phyloP scores from a whole-genome alignment of 495 filamentous ascomycete genomes.

The Trichoderma parareesei region DNA sequence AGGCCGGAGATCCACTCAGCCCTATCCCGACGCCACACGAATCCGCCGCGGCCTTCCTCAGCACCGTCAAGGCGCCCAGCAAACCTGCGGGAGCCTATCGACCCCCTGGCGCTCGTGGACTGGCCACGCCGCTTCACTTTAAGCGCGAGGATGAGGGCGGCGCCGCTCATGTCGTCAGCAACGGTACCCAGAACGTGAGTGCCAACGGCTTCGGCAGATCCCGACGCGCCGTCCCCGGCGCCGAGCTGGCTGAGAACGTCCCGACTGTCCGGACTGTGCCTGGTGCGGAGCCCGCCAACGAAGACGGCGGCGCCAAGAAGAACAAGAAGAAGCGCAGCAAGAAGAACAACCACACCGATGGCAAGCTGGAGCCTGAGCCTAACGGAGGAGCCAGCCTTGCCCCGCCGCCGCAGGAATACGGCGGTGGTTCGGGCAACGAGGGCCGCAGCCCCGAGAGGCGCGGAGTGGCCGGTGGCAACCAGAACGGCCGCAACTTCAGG shows the following conservation, averaged over 20 bases:
- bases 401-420: slow-evolving; percentile 32
- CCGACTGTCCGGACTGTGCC: slow-evolving; percentile 50
- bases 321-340: slow-evolving; percentile 98
- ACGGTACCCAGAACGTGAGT: slow-evolving; percentile 58
- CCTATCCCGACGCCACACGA: slow-evolving; percentile 73
- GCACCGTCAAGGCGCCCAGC: slow-evolving; percentile 79
- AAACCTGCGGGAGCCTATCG: slow-evolving; percentile 95
- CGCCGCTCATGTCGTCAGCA: slow-evolving; percentile 71
- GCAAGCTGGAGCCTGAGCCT: slow-evolving; percentile 17
- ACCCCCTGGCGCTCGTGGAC: slow-evolving; percentile 89
- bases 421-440: slow-evolving; percentile 31
- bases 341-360: slow-evolving; percentile 58
- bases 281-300: slow-evolving; percentile 57
- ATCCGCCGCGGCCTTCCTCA: slow-evolving; percentile 75
- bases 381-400: slow-evolving; percentile 29
- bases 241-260: slow-evolving; percentile 35
- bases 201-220: slow-evolving; percentile 74
- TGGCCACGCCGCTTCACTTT: slow-evolving; percentile 83
- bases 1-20: slow-evolving; percentile 64
- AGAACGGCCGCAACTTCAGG: slow-evolving; percentile 35
- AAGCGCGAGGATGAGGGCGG: slow-evolving; percentile 97
- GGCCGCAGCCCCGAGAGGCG: slow-evolving; percentile 60
- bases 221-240: slow-evolving; percentile 46
- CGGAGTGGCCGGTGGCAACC: slow-evolving; percentile 31
- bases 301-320: slow-evolving; percentile 84